Percentiles rank a stretch among this genome's conserved stretches.
These are phyloP conservation scores for Eurotiales sp. DNA, from an alignment of 2,329 filamentous ascomycete genomes.

Conservation along the genomic window DNA sequence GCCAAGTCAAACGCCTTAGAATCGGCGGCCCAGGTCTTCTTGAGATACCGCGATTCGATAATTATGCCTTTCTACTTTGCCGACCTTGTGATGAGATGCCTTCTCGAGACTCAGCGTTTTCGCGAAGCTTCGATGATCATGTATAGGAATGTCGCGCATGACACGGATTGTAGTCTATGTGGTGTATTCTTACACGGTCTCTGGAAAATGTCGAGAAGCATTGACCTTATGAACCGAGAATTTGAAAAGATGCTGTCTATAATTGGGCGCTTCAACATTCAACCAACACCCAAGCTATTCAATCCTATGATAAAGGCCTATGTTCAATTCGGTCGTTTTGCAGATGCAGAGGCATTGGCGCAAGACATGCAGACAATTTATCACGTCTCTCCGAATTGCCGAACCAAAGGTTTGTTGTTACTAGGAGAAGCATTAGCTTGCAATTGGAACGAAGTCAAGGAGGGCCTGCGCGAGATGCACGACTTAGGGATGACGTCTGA, in stretches of 20 bases:
- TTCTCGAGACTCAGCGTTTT: slow-evolving; percentile 37
- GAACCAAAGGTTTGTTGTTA: slow-evolving; percentile 35
- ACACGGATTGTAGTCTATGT: slow-evolving; percentile 32
- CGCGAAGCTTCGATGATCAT: slow-evolving; percentile 35
- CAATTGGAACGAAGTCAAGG: slow-evolving; percentile 39
- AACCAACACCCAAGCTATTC: slow-evolving; percentile 36
- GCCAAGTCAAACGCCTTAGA: slow-evolving; percentile 35
- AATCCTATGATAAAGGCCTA: slow-evolving; percentile 39
- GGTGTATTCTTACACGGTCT: slow-evolving; percentile 35
- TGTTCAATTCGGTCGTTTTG: slow-evolving; percentile 33
- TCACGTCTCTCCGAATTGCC: slow-evolving; percentile 26
- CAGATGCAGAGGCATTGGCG: slow-evolving; percentile 33
- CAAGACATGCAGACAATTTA: slow-evolving; percentile 32
- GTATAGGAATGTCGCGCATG: slow-evolving; percentile 28
- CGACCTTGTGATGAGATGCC: slow-evolving; percentile 33
- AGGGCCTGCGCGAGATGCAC: slow-evolving; percentile 37
- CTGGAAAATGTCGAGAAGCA: slow-evolving; percentile 38
- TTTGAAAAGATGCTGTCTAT: slow-evolving; percentile 28
- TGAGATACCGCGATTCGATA: slow-evolving; percentile 25
- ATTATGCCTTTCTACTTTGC: slow-evolving; percentile 28
- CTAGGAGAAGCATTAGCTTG: slow-evolving; percentile 34
- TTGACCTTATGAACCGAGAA: slow-evolving; percentile 33
- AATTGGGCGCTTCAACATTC: slow-evolving; percentile 27
- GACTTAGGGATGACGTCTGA: slow-evolving; percentile 27
- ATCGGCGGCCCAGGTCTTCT: slow-evolving; percentile 32